These are phyloP conservation scores for Linnemannia hyalina DNA, from an alignment of 192 early-diverging fungal genomes.

Conservation along the genomic window DNA sequence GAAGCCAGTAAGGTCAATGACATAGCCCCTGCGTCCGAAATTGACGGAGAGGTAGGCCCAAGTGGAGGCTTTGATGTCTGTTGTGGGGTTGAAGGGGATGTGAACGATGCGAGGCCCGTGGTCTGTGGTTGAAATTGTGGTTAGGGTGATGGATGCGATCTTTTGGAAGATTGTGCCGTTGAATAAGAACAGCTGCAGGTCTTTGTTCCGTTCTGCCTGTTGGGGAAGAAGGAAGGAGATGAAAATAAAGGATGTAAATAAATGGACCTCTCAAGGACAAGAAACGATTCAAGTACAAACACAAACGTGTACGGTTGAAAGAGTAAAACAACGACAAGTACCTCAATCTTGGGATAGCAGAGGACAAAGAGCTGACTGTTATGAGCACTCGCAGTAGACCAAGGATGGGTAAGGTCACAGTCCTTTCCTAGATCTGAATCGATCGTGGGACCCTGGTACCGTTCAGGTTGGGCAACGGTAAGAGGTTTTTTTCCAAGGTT, in stretches of 20 bases:
- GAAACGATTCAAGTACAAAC: not conserved
- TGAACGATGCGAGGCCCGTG: not conserved
- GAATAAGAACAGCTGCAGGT: not conserved
- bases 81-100: not conserved
- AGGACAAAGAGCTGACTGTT: not conserved
- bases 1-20: not conserved
- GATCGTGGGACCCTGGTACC: not conserved
- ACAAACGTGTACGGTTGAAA: not conserved
- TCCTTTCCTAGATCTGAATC: not conserved
- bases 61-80: not conserved
- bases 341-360: not conserved
- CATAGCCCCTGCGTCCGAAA: not conserved
- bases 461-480: not conserved
- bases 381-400: not conserved
- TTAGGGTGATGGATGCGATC: not conserved
- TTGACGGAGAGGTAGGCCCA: slow-evolving; percentile 1
- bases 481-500: not conserved
- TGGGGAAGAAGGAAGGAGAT: not conserved
- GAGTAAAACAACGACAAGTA: not conserved
- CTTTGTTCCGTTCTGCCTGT: not conserved
- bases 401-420: not conserved
- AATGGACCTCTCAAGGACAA: not conserved
- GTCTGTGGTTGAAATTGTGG: not conserved
- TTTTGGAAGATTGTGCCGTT: not conserved
- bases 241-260: not conserved